phyloP scores from a whole-genome alignment of 306 rosid species.

The Pyrus betulifolia region DNA sequence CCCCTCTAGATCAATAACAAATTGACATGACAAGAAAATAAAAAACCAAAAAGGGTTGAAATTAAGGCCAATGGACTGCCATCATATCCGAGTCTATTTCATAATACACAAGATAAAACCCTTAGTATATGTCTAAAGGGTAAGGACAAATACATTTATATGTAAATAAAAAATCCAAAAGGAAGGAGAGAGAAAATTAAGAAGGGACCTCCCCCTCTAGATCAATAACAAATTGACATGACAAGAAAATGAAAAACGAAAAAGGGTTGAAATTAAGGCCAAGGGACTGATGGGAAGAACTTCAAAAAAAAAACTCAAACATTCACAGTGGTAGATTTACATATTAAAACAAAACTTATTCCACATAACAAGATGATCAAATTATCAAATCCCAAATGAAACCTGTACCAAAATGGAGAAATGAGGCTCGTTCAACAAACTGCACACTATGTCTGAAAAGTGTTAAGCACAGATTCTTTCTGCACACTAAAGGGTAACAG shows the following conservation, averaged over 20 bases:
- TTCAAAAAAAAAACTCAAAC: neutral
- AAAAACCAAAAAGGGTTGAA: neutral
- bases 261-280: neutral
- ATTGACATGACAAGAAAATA: neutral
- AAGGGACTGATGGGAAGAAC: neutral
- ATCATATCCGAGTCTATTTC: no score
- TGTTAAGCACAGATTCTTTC: neutral
- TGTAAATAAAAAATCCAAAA: neutral
- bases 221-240: neutral
- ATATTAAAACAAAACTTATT: neutral
- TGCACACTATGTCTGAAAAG: neutral
- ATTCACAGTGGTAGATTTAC: neutral
- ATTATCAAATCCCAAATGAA: neutral
- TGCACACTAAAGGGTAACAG: neutral
- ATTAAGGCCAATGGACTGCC: neutral
- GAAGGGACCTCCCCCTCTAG: neutral
- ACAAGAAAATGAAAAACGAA: neutral
- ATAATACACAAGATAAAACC: no score
- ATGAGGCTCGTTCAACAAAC: neutral
- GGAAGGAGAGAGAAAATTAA: neutral
- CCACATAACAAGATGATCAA: neutral
- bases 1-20: neutral
- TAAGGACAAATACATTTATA: neutral
- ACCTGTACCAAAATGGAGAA: neutral
- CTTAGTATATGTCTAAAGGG: neutral